Percentiles rank a stretch among this genome's conserved stretches.
Evolutionary conservation across 2,329 filamentous ascomycete species (phyloP).

Genomic region (Talaromyces sp.): DNA sequence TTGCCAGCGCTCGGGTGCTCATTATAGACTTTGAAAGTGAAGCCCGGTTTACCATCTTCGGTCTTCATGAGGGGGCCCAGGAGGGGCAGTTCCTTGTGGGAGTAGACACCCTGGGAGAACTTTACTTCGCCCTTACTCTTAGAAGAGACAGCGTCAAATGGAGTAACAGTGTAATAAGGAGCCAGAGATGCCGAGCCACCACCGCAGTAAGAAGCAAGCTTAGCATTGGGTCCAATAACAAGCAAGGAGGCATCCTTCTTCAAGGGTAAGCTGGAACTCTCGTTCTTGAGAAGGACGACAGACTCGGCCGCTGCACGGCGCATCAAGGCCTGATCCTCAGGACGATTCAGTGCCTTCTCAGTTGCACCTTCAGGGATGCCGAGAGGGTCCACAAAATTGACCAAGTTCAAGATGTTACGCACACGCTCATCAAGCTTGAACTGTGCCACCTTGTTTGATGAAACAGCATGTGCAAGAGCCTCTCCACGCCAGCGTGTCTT

Average conservation of each 20-base stretch:
- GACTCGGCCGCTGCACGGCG: constrained; percentile 68
- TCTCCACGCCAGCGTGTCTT: constrained; percentile 47
- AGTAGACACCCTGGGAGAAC: constrained; percentile 65
- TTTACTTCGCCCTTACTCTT: constrained; percentile 40
- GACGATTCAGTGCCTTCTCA: constrained; percentile 60
- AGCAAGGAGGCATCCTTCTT: constrained; percentile 50
- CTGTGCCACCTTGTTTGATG: constrained; percentile 59
- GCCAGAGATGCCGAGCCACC: constrained; percentile 64
- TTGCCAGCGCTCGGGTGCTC: constrained; percentile 54
- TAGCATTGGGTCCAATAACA: constrained; percentile 59
- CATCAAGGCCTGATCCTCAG: constrained; percentile 65
- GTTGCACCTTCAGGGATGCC: constrained; percentile 59
- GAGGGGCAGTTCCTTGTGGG: constrained; percentile 65
- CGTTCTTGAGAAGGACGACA: constrained; percentile 74
- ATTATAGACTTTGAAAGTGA: constrained; percentile 65
- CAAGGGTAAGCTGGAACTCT: constrained; percentile 63
- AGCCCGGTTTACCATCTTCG: constrained; percentile 57
- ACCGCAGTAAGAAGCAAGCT: constrained; percentile 55
- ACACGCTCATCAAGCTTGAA: constrained; percentile 62
- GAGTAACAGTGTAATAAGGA: constrained; percentile 50
- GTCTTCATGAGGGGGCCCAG: constrained; percentile 58
- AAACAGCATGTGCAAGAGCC: constrained; percentile 48
- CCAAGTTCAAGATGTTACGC: constrained; percentile 60
- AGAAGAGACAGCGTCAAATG: constrained; percentile 47
- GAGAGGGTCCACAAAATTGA: constrained; percentile 59